Conservation (phyloP, 163 green algal species). For the Chlorella variabilis region DNA sequence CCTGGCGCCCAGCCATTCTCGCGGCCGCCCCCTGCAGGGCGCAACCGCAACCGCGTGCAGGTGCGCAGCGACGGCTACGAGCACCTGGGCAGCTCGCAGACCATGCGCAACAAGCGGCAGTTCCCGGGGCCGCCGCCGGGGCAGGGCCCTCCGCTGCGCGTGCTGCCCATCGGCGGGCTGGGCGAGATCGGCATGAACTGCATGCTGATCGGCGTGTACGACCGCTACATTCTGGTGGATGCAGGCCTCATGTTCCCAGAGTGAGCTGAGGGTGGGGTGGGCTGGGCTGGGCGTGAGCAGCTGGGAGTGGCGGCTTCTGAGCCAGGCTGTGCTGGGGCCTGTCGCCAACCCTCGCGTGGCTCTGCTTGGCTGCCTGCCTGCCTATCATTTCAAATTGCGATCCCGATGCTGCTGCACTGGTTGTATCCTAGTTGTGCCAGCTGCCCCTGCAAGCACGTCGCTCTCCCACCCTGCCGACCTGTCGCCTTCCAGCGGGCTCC, state of each 20-base stretch:
- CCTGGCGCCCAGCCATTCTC: background rate
- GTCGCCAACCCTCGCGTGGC: too few relatives aligned
- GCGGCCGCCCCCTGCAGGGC: conserved; percentile 4
- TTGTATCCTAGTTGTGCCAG: too few relatives aligned
- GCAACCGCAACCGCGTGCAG: background rate
- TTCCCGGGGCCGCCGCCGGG: conserved; percentile 69
- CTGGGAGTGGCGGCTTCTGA: background rate
- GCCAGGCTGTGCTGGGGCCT: too few relatives aligned
- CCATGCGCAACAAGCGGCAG: background rate
- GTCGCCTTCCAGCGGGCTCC: background rate
- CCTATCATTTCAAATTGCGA: background rate
- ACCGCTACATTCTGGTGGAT: conserved; percentile 98
- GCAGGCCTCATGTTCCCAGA: conserved; percentile 99
- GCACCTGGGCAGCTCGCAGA: conserved; percentile 74
- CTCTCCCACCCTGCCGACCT: background rate
- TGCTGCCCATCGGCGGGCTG: conserved; percentile 96
- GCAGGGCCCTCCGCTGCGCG: conserved; percentile 83
- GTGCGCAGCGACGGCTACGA: conserved; percentile 70
- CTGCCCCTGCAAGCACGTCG: too few relatives aligned
- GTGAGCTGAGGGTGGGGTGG: conserved; percentile 62
- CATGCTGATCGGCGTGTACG: conserved; percentile 95
- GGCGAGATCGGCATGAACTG: conserved; percentile 99
- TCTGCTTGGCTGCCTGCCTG: too few relatives aligned
- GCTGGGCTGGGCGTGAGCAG: too few relatives aligned
- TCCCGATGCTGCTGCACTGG: background rate